Evolutionary conservation across 73 alveolate genomes (phyloP).

Genomic region (Symbiodinium natans): DNA sequence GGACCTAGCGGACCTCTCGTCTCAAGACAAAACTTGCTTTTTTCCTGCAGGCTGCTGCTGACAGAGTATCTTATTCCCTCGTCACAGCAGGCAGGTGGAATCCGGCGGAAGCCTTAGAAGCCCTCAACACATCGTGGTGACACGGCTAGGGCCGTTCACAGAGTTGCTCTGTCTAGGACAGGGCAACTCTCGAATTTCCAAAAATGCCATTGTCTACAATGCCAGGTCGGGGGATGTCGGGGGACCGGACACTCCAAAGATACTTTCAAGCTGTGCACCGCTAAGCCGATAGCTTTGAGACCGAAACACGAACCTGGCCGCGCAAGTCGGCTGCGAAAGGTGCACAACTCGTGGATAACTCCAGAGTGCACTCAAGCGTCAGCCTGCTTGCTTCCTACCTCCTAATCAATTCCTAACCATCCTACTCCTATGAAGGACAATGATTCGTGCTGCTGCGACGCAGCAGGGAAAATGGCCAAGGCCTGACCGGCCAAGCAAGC

Average conservation of each 20-base stretch:
- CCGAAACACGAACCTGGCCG: not conserved
- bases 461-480: conserved; percentile 8
- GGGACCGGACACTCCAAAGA: too few species aligned
- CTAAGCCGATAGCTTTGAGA: too few species aligned
- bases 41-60: too few species aligned
- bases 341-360: not conserved
- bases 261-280: too few species aligned
- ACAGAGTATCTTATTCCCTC: too few species aligned
- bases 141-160: not conserved
- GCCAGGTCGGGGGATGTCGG: too few species aligned
- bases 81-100: not conserved
- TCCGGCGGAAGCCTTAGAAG: not conserved
- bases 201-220: not conserved
- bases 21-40: too few species aligned
- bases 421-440: not conserved
- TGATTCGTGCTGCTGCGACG: not conserved
- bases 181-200: not conserved
- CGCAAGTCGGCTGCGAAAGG: not conserved
- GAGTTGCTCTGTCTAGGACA: not conserved
- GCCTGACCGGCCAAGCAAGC: conserved; percentile 14
- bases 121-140: conserved; percentile 3
- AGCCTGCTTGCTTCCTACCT: not conserved
- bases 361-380: not conserved
- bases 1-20: too few species aligned
- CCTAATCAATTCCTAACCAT: not conserved